Conservation (phyloP, 2,329 filamentous ascomycete species). For the Metarhizium brunneum region DNA sequence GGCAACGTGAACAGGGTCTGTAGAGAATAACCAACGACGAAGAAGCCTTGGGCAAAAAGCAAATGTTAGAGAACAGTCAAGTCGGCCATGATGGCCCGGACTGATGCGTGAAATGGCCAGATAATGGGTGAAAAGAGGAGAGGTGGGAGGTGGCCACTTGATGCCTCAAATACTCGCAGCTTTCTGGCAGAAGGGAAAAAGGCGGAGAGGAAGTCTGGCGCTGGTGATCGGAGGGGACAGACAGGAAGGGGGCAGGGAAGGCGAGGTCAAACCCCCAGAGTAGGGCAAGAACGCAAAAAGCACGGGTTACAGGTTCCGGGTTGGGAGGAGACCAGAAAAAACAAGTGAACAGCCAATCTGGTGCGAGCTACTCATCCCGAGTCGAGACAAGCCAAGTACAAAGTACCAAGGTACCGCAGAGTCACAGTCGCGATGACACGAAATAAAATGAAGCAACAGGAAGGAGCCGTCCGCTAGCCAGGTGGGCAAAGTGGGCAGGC, state of each 20-base stretch:
- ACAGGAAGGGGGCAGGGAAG: not conserved
- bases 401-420: not conserved
- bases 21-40: constrained; percentile 7
- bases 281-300: not conserved
- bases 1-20: constrained; percentile 3
- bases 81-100: constrained; percentile 5
- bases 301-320: not conserved
- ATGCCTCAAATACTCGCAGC: constrained; percentile 7
- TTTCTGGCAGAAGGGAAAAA: not conserved
- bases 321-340: not conserved
- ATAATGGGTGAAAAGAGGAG: constrained; percentile 4
- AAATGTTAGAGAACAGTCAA: constrained; percentile 8
- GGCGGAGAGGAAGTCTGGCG: not conserved
- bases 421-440: not conserved
- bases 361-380: not conserved
- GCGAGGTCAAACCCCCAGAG: not conserved
- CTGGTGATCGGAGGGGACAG: not conserved
- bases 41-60: constrained; percentile 7
- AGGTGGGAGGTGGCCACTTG: constrained; percentile 5
- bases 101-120: constrained; percentile 6
- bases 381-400: not conserved
- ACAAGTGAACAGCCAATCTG: not conserved
- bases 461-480: not conserved
- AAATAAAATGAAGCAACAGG: not conserved
- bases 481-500: not conserved